phyloP scores from a whole-genome alignment of 371 early-diverging fungal genomes.

The Mucor ambiguus region DNA sequence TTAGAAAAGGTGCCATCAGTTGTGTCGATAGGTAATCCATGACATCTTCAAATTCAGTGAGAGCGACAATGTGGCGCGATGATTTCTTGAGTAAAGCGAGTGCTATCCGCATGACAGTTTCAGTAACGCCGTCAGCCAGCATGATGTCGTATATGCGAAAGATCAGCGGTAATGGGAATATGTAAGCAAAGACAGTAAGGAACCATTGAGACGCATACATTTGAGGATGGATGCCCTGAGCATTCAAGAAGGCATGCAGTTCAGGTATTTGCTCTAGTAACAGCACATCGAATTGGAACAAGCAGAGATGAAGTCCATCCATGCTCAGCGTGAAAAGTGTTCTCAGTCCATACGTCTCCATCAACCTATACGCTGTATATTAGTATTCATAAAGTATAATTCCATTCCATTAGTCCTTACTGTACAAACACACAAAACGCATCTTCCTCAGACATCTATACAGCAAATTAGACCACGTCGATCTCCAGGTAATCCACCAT shows the following conservation, averaged over 20 bases:
- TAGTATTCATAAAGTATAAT: background rate
- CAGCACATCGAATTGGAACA: constrained; percentile 85
- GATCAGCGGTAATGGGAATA: constrained; percentile 78
- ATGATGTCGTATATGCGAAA: constrained; percentile 83
- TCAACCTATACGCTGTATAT: constrained; percentile 54
- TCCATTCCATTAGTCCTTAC: background rate
- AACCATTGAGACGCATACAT: constrained; percentile 97
- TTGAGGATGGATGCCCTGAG: constrained; percentile 76
- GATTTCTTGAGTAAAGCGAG: constrained; percentile 85
- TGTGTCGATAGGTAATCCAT: constrained; percentile 75
- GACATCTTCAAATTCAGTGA: constrained; percentile 84
- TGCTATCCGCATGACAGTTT: constrained; percentile 86
- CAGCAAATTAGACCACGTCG: no score
- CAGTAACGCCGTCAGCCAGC: constrained; percentile 84
- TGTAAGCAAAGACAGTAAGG: constrained; percentile 88
- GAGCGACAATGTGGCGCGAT: constrained; percentile 66
- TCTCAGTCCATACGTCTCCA: constrained; percentile 88
- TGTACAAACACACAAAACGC: constrained; percentile 90
- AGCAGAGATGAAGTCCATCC: constrained; percentile 82
- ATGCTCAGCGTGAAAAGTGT: constrained; percentile 82
- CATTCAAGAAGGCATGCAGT: constrained; percentile 70
- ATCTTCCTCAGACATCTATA: constrained; percentile 85
- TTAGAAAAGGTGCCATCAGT: constrained; percentile 75
- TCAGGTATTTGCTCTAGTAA: constrained; percentile 80
- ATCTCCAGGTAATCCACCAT: no score